Conservation (phyloP, 345 rosid genomes). For the Lepidium didymum region DNA sequence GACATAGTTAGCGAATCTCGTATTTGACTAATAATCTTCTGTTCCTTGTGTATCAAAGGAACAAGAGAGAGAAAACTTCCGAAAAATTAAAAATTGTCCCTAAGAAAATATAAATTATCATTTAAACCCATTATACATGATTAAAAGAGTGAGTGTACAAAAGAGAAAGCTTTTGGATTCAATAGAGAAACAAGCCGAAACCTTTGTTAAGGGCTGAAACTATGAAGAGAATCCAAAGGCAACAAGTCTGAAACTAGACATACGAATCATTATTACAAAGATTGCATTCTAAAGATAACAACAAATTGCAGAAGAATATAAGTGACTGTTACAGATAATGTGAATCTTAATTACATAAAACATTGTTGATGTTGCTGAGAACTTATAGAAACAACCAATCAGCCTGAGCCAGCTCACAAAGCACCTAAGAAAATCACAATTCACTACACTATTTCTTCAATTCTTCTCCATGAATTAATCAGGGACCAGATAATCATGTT, state of each 20-base stretch:
- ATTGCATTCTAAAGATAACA: too few relatives aligned
- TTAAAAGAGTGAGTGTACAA: too few relatives aligned
- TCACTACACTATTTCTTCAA: too few relatives aligned
- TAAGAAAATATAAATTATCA: neutral
- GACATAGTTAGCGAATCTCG: conserved; percentile 36
- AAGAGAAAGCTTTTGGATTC: too few relatives aligned
- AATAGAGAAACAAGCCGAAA: too few relatives aligned
- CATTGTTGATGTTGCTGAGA: neutral
- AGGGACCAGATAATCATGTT: too few relatives aligned
- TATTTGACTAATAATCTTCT: neutral
- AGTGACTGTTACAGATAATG: neutral
- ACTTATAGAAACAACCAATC: neutral
- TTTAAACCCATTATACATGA: neutral
- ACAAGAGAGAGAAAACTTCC: neutral
- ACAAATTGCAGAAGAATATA: neutral
- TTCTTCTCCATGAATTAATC: too few relatives aligned
- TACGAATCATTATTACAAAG: neutral
- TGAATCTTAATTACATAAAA: neutral
- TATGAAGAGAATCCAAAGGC: too few relatives aligned
- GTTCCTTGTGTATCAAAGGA: neutral
- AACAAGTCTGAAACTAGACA: neutral
- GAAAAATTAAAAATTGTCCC: neutral
- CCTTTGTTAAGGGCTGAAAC: too few relatives aligned
- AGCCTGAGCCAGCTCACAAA: too few relatives aligned
- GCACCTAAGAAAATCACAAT: too few relatives aligned